These are phyloP conservation scores for Sicyos edulis DNA, from an alignment of 306 rosid species.

Conservation along the genomic window DNA sequence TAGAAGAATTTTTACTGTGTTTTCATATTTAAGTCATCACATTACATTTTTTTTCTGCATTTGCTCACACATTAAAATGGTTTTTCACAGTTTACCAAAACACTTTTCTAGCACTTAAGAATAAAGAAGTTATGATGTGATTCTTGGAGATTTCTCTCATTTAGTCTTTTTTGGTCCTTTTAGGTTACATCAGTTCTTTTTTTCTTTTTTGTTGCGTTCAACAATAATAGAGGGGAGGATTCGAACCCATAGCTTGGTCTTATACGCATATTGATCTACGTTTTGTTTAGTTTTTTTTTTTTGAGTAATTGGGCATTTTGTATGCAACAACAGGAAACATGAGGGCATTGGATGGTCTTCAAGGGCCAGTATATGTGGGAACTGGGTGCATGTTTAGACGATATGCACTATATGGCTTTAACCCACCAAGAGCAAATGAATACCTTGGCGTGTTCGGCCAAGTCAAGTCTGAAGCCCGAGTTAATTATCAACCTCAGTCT, in stretches of 20 bases:
- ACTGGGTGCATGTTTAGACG: constrained; percentile 85
- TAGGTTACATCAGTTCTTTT: too few species aligned
- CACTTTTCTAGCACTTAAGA: neutral
- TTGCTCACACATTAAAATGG: too few species aligned
- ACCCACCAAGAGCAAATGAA: constrained; percentile 78
- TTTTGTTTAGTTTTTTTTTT: too few species aligned
- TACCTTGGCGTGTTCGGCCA: constrained; percentile 62
- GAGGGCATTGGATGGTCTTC: constrained; percentile 86
- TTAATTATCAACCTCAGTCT: constrained; percentile 22
- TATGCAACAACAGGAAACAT: constrained; percentile 45
- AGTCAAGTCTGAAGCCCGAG: constrained; percentile 36
- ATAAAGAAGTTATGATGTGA: too few species aligned
- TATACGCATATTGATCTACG: too few species aligned
- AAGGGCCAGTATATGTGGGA: constrained; percentile 88
- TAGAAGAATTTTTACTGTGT: too few species aligned
- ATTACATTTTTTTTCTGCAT: neutral
- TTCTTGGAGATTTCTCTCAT: too few species aligned
- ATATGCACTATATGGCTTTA: constrained; percentile 73
- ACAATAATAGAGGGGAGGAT: too few species aligned
- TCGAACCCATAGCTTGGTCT: too few species aligned
- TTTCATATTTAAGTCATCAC: too few species aligned
- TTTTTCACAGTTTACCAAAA: neutral
- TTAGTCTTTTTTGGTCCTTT: too few species aligned
- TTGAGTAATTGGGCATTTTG: neutral
- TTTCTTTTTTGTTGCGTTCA: too few species aligned